Base-by-base conservation (phyloP, 2,329 filamentous ascomycete species). In the Hymenoscyphus albidus region DNA sequence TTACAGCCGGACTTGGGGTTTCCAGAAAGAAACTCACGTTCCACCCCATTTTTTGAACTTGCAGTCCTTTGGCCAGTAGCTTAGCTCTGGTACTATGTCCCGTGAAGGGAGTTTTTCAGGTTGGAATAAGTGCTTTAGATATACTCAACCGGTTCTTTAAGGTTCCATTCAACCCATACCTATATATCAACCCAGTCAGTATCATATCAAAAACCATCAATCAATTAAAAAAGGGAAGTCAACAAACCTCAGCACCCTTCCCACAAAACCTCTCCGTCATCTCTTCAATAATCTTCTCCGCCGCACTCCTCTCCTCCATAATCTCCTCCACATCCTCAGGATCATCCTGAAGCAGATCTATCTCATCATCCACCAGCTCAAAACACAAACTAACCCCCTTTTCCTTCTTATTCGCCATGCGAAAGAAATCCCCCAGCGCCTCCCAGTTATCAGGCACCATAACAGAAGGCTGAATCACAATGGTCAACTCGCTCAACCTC, bases 81-180 rank as follows among this genome's bases (percentile, higher is more conserved):
- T 27, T 27, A 27, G 27, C 27, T 27, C 27, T 27, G 27, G 27
- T 27, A 2, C 27, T 27, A 27, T 2, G 27, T 27, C 27, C 3
- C 27, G 27, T 27, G 27, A 27, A 27, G 27, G 2, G 27, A 27
- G 27, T 27, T 27, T 3, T 3, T 27, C 27, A 27, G 27, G 3
- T 27, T 27, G 27, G 1, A 27, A 27, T 3, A 27, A 27, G 27
- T 27, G 27, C 18, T 32, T 60, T 18, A 60, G 10, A 31, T 18
- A 38, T 60, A 60, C 22, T 60, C 40, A 14, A 40, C 42, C 12
- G 32, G 16, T 2, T 63, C 56, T 22, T 16, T 18, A 13, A 63
- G 12, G 39, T 58, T 59, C 61, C 61, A 63, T 40, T 63, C 61
- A 16, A 63, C 40, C 61, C 61, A 63, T 27, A 63, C 55, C 56